phyloP scores from a whole-genome alignment of 2,329 filamentous ascomycete species.

The Xylariaceae sp. region DNA sequence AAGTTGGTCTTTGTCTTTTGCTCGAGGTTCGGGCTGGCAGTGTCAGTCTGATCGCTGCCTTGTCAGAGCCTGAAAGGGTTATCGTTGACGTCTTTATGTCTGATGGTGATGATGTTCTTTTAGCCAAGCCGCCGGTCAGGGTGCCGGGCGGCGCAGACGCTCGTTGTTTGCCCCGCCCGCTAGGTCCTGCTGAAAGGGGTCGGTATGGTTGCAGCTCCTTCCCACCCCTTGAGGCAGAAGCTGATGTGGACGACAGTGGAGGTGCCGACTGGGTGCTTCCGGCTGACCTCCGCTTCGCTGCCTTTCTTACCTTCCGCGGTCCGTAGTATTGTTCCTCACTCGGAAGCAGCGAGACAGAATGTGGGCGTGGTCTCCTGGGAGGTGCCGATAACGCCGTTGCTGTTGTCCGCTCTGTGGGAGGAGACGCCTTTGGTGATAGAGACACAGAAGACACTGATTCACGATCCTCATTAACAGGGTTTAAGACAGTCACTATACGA shows the following conservation, averaged over 20 bases:
- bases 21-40: constrained; percentile 1
- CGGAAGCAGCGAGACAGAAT: constrained; percentile 15
- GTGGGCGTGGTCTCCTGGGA: constrained; percentile 13
- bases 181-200: not conserved
- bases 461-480: constrained; percentile 34
- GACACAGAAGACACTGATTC: constrained; percentile 29
- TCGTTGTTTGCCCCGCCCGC: no score
- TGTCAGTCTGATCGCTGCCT: not conserved
- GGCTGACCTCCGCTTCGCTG: constrained; percentile 4
- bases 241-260: not conserved
- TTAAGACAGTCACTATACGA: constrained; percentile 29
- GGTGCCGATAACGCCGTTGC: constrained; percentile 11
- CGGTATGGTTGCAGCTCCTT: not conserved
- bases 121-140: no score
- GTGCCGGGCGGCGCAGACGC: no score
- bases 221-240: not conserved
- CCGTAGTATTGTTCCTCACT: constrained; percentile 16
- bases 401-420: constrained; percentile 5
- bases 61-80: no score
- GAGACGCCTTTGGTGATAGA: constrained; percentile 7
- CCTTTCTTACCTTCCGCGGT: not conserved
- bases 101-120: no score
- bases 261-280: not conserved
- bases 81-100: no score
- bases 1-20: constrained; percentile 9